Evolutionary conservation across 2,329 filamentous ascomycete genomes (phyloP).

Genomic region (Fusarium acutatum): DNA sequence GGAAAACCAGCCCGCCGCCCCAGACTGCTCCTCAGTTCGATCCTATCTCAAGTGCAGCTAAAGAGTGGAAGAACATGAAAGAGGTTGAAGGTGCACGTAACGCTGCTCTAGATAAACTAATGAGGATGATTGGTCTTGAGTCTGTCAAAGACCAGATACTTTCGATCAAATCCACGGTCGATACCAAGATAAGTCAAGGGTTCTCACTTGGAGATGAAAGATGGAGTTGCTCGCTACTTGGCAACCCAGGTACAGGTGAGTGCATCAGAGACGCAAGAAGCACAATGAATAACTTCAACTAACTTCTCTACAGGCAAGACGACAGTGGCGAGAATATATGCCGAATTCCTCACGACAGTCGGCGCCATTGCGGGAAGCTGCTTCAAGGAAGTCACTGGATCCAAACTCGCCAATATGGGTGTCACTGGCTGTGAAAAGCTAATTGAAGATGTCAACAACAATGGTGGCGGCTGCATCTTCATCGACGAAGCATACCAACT

Average conservation of each 20-base stretch:
- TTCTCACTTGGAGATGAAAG: constrained; percentile 65
- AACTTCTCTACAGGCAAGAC: constrained; percentile 63
- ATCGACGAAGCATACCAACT: constrained; percentile 85
- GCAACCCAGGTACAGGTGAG: constrained; percentile 78
- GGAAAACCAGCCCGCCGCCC: background rate
- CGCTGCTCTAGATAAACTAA: constrained; percentile 67
- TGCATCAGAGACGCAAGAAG: background rate
- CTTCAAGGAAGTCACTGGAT: constrained; percentile 75
- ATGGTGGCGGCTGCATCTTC: constrained; percentile 75
- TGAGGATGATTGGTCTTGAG: constrained; percentile 77
- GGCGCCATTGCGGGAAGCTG: constrained; percentile 67
- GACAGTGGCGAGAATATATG: constrained; percentile 77
- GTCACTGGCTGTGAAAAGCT: constrained; percentile 65
- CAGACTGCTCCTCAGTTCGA: background rate
- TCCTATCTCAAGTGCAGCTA: constrained; percentile 41
- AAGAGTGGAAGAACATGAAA: constrained; percentile 71
- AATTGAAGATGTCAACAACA: constrained; percentile 57
- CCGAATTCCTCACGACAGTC: constrained; percentile 68
- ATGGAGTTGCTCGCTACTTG: constrained; percentile 70
- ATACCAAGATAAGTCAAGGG: constrained; percentile 66
- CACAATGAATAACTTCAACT: background rate
- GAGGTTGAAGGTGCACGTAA: constrained; percentile 59
- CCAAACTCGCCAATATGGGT: constrained; percentile 70
- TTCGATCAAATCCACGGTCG: constrained; percentile 68
- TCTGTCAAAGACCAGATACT: constrained; percentile 72